Evolutionary conservation across 2,329 filamentous ascomycete species (phyloP).

Genomic region (Neurospora sp.): DNA sequence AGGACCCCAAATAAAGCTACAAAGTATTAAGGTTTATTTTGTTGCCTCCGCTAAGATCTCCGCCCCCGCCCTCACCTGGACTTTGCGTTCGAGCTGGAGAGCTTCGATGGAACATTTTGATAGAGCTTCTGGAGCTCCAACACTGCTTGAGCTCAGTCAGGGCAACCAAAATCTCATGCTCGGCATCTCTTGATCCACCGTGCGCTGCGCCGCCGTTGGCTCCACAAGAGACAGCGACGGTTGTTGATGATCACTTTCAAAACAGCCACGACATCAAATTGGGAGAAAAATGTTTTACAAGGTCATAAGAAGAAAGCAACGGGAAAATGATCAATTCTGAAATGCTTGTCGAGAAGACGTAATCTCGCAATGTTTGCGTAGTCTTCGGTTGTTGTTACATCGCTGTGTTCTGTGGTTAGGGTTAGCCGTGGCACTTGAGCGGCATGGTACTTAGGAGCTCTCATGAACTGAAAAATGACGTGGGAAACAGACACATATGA

Average conservation of each 20-base stretch:
- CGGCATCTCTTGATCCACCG: background rate
- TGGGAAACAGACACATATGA: background rate
- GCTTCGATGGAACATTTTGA: background rate
- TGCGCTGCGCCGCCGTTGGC: background rate
- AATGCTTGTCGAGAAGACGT: background rate
- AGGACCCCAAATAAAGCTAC: background rate
- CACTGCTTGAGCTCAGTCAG: background rate
- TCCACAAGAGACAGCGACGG: background rate
- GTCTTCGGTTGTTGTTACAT: background rate
- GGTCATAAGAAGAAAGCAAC: background rate
- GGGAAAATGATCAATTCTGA: background rate
- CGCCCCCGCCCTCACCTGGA: background rate
- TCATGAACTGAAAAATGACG: background rate
- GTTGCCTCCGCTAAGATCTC: background rate
- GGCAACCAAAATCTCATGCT: background rate
- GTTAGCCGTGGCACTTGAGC: background rate
- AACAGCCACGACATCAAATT: background rate
- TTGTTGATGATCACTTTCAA: background rate
- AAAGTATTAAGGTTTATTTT: background rate
- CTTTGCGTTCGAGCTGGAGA: background rate
- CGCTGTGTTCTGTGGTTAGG: background rate
- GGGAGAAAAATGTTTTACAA: background rate
- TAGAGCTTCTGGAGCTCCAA: background rate
- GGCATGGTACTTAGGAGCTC: background rate
- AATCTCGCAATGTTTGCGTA: background rate